Evolutionary conservation across 1,284 basidiomycete species (phyloP).

Genomic region (Rhodotorula sp.): DNA sequence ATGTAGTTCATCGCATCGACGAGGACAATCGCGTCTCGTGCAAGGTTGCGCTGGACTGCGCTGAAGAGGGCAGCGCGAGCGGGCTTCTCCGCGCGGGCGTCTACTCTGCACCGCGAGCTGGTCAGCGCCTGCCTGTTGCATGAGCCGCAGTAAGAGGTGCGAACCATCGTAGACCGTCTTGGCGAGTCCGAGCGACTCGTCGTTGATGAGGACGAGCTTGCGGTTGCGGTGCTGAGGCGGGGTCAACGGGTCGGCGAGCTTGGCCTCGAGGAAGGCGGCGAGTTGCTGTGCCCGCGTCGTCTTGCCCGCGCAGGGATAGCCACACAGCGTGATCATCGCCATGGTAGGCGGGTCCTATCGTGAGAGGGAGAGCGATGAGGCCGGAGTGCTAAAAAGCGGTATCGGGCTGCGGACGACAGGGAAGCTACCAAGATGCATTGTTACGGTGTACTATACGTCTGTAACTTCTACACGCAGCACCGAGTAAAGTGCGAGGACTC

Average conservation of each 20-base stretch:
- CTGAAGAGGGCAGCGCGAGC: constrained; percentile 86
- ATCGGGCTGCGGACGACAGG: no score
- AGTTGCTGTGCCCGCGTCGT: constrained; percentile 71
- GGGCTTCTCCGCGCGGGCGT: constrained; percentile 81
- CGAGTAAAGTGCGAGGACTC: not conserved
- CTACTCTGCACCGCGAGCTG: constrained; percentile 54
- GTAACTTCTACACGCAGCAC: no score
- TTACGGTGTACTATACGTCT: rapidly evolving
- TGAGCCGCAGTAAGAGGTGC: constrained; percentile 42
- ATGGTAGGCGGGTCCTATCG: constrained; percentile 57
- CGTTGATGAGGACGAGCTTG: constrained; percentile 71
- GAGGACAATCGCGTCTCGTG: constrained; percentile 74
- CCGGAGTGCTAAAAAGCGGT: not conserved
- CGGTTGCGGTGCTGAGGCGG: constrained; percentile 59
- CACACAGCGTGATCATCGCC: constrained; percentile 93
- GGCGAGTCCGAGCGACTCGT: constrained; percentile 68
- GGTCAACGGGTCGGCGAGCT: constrained; percentile 46
- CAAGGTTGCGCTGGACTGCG: constrained; percentile 74
- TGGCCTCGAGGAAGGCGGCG: constrained; percentile 61
- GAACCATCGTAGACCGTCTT: constrained; percentile 74
- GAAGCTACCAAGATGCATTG: no score
- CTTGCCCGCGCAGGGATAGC: constrained; percentile 87
- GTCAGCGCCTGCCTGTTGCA: not conserved
- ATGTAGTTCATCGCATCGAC: constrained; percentile 94
- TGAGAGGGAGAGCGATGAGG: not conserved